Percentiles rank a stretch among this genome's conserved stretches.
Conservation (phyloP, 2,329 filamentous ascomycete genomes). For the Trichophyton mentagrophytes region DNA sequence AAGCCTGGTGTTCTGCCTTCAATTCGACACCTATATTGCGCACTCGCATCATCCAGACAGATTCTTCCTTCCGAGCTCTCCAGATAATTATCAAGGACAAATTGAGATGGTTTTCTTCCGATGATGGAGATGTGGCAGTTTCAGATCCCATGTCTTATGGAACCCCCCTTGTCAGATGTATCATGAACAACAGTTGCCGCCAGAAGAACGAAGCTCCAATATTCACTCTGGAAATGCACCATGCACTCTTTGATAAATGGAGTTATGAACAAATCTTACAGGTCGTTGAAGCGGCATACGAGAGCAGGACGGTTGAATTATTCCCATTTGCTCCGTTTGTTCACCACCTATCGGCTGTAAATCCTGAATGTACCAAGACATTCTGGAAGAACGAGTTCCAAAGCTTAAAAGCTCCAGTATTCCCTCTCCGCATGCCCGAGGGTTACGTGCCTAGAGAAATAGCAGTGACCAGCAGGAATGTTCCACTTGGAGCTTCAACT, state of each 20-base stretch:
- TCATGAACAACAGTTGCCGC: neutral
- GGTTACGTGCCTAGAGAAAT: neutral
- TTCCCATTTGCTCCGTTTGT: constrained; percentile 6
- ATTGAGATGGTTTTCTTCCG: neutral
- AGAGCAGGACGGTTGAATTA: constrained; percentile 6
- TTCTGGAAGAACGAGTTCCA: constrained; percentile 7
- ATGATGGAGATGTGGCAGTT: neutral
- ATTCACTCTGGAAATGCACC: constrained; percentile 31
- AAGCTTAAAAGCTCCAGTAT: neutral
- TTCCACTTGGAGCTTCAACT: neutral
- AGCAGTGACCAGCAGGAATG: neutral
- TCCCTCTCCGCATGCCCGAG: neutral
- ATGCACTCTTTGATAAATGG: constrained; percentile 33
- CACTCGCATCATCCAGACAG: neutral
- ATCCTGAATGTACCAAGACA: neutral
- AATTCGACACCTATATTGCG: neutral
- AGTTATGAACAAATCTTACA: constrained; percentile 16
- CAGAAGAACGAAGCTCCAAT: constrained; percentile 4
- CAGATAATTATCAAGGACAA: neutral
- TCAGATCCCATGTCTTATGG: neutral
- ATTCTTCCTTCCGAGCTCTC: neutral
- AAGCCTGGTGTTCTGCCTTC: constrained; percentile 23
- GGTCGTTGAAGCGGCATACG: constrained; percentile 1
- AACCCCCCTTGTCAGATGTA: neutral
- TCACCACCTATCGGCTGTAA: neutral